Percentiles rank a stretch among this genome's conserved stretches.
Evolutionary conservation across 2,329 filamentous ascomycete genomes (phyloP).

Genomic region (Ophiostoma piceae): DNA sequence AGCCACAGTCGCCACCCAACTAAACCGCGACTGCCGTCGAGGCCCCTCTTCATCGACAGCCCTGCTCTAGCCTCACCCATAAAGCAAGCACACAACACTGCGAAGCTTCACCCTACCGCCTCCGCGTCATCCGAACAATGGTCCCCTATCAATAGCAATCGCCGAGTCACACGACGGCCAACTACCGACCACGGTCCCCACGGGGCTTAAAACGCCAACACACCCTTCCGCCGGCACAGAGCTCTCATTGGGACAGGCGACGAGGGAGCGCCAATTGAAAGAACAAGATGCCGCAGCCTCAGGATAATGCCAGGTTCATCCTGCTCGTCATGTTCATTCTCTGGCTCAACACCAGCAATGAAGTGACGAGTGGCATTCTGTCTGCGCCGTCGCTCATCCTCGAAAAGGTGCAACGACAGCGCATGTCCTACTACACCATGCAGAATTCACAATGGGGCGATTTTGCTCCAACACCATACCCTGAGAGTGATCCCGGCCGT

Average conservation of each 20-base stretch:
- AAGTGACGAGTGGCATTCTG: constrained; percentile 40
- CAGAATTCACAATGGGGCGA: constrained; percentile 57
- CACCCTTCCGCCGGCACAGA: neutral
- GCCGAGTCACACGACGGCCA: constrained; percentile 16
- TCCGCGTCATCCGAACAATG: constrained; percentile 8
- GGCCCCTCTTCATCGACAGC: neutral
- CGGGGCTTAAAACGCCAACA: neutral
- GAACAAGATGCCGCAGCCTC: constrained; percentile 43
- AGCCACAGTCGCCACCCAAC: neutral
- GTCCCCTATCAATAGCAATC: constrained; percentile 16
- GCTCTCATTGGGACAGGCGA: neutral
- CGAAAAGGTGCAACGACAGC: constrained; percentile 48
- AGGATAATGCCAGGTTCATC: constrained; percentile 41
- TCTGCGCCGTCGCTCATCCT: constrained; percentile 40
- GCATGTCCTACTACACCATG: constrained; percentile 48
- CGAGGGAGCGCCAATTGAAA: neutral
- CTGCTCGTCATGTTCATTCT: constrained; percentile 41
- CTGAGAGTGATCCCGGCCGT: constrained; percentile 24
- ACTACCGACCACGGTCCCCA: neutral
- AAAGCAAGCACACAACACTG: neutral
- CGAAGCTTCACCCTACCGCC: neutral
- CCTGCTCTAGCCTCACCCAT: neutral
- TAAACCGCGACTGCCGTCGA: neutral
- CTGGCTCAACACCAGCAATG: constrained; percentile 42
- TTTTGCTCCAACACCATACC: constrained; percentile 42